These are phyloP conservation scores for Lepidium africanum DNA, from an alignment of 345 rosid species.

Conservation along the genomic window DNA sequence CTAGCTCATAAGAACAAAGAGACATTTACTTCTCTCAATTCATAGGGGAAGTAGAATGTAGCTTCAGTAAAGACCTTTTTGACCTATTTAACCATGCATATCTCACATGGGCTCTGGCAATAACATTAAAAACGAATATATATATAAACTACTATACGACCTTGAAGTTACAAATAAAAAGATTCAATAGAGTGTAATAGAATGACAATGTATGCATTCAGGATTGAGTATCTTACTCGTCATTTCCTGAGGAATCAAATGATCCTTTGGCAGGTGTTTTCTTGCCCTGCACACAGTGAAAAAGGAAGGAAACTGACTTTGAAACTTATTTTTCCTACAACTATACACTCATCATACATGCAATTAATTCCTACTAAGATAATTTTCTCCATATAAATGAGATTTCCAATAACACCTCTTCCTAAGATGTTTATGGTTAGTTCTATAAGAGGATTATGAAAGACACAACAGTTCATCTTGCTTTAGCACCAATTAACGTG, in stretches of 20 bases:
- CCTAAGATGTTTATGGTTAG: neutral
- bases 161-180: neutral
- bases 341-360: neutral
- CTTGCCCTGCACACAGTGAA: constrained; percentile 21
- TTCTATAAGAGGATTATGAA: neutral
- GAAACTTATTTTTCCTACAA: neutral
- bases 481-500: neutral
- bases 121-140: neutral
- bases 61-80: constrained; percentile 1
- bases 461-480: neutral
- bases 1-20: neutral
- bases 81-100: neutral
- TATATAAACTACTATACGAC: neutral
- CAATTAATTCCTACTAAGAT: neutral
- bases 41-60: neutral
- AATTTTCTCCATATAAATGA: neutral
- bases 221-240: constrained; percentile 62
- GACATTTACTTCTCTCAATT: neutral
- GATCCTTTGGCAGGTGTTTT: constrained; percentile 80
- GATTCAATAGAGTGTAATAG: neutral
- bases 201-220: neutral
- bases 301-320: neutral
- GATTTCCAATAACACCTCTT: neutral
- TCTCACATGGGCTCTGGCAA: neutral
- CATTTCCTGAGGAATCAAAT: constrained; percentile 89